Base-by-base conservation (phyloP, 192 early-diverging fungal genomes). In the Polychytrium aggregatum region DNA sequence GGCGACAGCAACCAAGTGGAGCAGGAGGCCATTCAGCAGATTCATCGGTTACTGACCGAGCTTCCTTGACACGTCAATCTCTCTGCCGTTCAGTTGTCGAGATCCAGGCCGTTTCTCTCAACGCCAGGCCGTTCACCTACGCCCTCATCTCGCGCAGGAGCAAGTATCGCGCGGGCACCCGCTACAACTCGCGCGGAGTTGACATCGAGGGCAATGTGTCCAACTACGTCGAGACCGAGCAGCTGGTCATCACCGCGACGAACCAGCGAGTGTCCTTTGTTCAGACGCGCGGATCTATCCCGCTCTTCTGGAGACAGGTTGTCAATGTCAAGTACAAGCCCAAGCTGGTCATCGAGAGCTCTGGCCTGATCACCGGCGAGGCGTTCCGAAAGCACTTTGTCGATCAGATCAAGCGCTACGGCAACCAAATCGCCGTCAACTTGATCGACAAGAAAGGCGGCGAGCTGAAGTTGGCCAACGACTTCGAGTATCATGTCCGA, bases 211-310 rank as follows among this genome's bases (percentile, higher is more conserved):
- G 93, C 25, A 82, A 94, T 56, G 93, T 96, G 28, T 86, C 96
- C 33, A 99, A 99, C 64, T 96, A 79, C 63, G 88, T 90, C 8
- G 96, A 99, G 68, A 97, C 92, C 2, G 93, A 99, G 59, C 92
- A 96, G 71, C 68, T 97, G 41, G 74, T 90, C 5, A 73, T 73
- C 42, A 78, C 78, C 24, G 63, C 67, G 10, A 56, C 65, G 44
- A 62, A 63, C 24, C 76, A 86, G 40, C 44, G 84, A 51, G 33
- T 37, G 7, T 76, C 90, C 0, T 90, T 90, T 68, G 84, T 96
- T 28, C 93, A 98, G 56, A 87, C 85, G 21, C 81, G 93, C 48
- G 96, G 96, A 3, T 95, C 91, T 2, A 88, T 99, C 38, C 96
- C 96, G 11, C 57, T 95, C 21, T 89, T 75, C 57, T 99, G 96